A percentile compares a stretch with the other conserved stretches of the same genome.
These are phyloP conservation scores for Uncinocarpus reesii DNA, from an alignment of 2,329 filamentous ascomycete genomes.

Conservation along the genomic window DNA sequence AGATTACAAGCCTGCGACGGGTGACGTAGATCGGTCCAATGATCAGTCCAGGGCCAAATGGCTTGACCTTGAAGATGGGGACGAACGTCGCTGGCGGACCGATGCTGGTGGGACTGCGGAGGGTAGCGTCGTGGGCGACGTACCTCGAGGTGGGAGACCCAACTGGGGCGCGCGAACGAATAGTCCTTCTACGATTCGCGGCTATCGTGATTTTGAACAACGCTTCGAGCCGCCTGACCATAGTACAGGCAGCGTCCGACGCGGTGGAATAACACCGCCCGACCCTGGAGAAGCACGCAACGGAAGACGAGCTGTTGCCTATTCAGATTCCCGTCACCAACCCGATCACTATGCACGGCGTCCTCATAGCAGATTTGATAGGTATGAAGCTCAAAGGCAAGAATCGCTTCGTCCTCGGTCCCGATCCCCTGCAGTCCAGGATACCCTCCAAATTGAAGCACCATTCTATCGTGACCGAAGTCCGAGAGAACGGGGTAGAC, in stretches of 20 bases:
- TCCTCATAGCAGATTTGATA: conserved; percentile 23
- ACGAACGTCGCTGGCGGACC: conserved; percentile 16
- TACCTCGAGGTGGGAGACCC: conserved; percentile 10
- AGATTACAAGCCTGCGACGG: conserved; percentile 10
- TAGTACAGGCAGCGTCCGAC: conserved; percentile 10
- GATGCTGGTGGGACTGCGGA: conserved; percentile 15
- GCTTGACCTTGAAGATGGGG: conserved; percentile 13
- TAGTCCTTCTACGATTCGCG: conserved; percentile 14
- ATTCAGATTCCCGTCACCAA: conserved; percentile 16
- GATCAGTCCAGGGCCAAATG: conserved; percentile 10
- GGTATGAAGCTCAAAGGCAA: conserved; percentile 23
- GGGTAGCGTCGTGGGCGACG: conserved; percentile 12
- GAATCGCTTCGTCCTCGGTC: conserved; percentile 21
- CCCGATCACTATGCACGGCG: conserved; percentile 14
- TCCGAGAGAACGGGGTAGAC: conserved; percentile 16
- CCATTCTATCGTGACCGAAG: conserved; percentile 23
- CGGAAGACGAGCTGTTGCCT: conserved; percentile 16
- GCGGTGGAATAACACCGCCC: conserved; percentile 16
- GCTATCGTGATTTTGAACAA: conserved; percentile 17
- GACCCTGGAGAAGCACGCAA: conserved; percentile 17
- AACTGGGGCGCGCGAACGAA: conserved; percentile 15
- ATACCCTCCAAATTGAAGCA: conserved; percentile 16
- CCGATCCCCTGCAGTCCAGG: conserved; percentile 21
- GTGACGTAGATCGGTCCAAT: conserved; percentile 12
- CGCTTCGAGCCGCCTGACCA: conserved; percentile 14